These are phyloP conservation scores for Penicillium longicatenatum DNA, from an alignment of 495 filamentous ascomycete genomes.

Conservation along the genomic window DNA sequence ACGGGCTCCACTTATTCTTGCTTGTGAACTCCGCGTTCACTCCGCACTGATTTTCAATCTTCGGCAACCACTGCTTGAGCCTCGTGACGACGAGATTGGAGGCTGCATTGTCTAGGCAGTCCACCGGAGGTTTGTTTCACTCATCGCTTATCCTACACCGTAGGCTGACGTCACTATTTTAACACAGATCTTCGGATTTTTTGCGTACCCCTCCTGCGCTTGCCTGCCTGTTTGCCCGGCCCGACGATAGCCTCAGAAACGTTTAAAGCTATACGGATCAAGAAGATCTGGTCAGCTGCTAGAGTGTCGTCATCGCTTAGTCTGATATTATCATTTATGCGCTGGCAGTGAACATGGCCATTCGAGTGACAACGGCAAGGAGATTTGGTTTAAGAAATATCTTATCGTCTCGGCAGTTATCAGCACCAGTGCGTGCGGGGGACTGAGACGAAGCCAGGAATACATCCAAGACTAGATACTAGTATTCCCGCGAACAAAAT, in stretches of 20 bases:
- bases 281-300: neutral
- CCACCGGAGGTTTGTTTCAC: neutral
- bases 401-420: conserved; percentile 11
- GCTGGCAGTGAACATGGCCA: conserved; percentile 29
- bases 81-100: neutral
- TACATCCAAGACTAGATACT: neutral
- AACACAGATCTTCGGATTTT: neutral
- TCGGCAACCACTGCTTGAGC: neutral
- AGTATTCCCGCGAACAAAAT: conserved; percentile 10
- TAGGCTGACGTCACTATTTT: neutral
- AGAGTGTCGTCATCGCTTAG: neutral
- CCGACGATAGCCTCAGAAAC: conserved; percentile 1
- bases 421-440: conserved; percentile 21
- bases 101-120: neutral
- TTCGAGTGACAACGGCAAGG: conserved; percentile 17
- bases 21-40: conserved; percentile 4
- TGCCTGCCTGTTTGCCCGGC: neutral
- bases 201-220: conserved; percentile 8
- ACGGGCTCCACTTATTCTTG: conserved; percentile 3
- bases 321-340: neutral
- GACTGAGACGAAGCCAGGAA: conserved; percentile 14
- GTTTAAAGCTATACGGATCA: neutral
- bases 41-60: conserved; percentile 5
- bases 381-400: conserved; percentile 19
- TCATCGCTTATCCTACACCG: neutral